These are phyloP conservation scores for Pholiota molesta DNA, from an alignment of 768 basidiomycete genomes.

Conservation along the genomic window DNA sequence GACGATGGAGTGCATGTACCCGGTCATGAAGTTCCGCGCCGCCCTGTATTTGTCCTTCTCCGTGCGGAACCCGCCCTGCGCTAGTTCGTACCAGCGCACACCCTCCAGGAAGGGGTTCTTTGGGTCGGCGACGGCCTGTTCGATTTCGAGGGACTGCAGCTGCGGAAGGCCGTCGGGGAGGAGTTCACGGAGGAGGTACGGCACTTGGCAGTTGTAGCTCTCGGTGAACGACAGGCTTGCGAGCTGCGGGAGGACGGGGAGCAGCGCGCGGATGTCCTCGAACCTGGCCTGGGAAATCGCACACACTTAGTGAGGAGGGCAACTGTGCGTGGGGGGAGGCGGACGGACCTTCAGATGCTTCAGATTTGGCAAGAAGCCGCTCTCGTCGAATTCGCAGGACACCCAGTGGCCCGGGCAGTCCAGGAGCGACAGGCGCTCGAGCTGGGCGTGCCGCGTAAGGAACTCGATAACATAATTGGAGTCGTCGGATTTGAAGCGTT, in stretches of 20 bases:
- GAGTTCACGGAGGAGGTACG: not conserved
- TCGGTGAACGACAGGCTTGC: not conserved
- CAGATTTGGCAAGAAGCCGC: not conserved
- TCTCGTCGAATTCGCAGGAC: not conserved
- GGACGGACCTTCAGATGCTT: not conserved
- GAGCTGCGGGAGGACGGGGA: not conserved
- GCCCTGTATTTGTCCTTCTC: not conserved
- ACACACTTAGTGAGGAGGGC: not conserved
- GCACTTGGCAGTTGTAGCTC: not conserved
- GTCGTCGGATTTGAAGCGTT: not conserved
- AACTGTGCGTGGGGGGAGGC: not conserved
- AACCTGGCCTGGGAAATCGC: not conserved
- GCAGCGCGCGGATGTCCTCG: not conserved
- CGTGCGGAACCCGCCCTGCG: not conserved
- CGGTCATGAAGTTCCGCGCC: not conserved
- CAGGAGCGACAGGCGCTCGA: not conserved
- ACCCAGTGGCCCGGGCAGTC: not conserved
- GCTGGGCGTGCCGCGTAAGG: not conserved
- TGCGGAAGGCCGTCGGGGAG: not conserved
- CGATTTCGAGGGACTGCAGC: not conserved
- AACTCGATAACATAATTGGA: not conserved
- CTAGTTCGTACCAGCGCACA: not conserved
- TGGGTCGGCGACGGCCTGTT: no score
- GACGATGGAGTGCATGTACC: not conserved
- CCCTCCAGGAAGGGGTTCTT: not conserved